phyloP scores from a whole-genome alignment of 495 filamentous ascomycete species.

The Penicillium bovifimosum region DNA sequence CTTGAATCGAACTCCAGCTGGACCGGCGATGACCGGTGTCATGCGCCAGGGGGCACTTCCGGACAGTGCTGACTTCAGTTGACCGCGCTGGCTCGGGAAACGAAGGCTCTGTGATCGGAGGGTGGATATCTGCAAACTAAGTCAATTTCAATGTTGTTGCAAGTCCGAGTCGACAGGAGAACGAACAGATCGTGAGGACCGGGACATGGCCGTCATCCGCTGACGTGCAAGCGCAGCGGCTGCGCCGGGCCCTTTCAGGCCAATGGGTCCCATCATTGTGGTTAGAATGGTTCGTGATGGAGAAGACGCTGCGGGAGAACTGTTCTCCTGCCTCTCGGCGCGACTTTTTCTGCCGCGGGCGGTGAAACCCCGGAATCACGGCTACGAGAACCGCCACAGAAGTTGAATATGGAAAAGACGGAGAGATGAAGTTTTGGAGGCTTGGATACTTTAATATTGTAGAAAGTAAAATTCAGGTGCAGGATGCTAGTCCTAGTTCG shows the following conservation, averaged over 20 bases:
- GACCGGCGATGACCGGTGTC: conserved; percentile 16
- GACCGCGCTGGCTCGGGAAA: conserved; percentile 17
- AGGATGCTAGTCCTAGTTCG: conserved; percentile 25
- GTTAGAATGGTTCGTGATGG: conserved; percentile 11
- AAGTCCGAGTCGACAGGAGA: not conserved
- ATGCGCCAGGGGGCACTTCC: conserved; percentile 23
- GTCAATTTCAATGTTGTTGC: conserved; percentile 16
- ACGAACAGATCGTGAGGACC: conserved; percentile 39
- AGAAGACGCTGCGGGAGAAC: conserved; percentile 13
- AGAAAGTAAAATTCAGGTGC: not conserved
- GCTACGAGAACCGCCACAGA: conserved; percentile 1
- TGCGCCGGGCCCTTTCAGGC: conserved; percentile 28
- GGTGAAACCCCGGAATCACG: conserved; percentile 12
- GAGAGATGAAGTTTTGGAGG: not conserved
- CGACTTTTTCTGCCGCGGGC: conserved; percentile 41
- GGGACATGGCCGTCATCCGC: conserved; percentile 26
- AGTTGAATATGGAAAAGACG: not conserved
- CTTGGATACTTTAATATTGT: conserved; percentile 7
- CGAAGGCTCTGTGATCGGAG: conserved; percentile 28
- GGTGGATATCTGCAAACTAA: conserved; percentile 34
- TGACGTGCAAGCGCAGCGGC: conserved; percentile 32
- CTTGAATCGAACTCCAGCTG: conserved; percentile 39
- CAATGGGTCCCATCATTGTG: conserved; percentile 36
- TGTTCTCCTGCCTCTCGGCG: conserved; percentile 14
- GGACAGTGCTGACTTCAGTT: conserved; percentile 21